Base-by-base conservation (phyloP, 805 yeast species). In the Metschnikowia similis region DNA sequence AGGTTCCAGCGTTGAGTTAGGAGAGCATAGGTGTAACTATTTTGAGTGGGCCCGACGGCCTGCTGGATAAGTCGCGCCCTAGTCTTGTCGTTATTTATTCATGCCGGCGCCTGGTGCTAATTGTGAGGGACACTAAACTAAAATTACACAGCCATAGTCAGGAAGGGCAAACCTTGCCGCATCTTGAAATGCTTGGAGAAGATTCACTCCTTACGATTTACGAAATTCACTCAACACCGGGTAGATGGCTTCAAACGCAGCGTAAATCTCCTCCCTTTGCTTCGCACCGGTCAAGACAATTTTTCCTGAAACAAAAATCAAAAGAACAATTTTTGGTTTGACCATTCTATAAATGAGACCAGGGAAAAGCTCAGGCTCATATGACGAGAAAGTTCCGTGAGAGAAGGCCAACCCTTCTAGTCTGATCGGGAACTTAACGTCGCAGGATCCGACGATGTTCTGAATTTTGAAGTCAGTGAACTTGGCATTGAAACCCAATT, bases 271-370 rank as follows among this genome's bases (percentile, higher is more conserved):
- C 69, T 94, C 98, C 70, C 99, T 86, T 71, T 94, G 97, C 69
- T 94, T 94, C 16, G 99, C 99, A 77, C 99, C 99, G 7, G 99
- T 94, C 60, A 94, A 76, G 47, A 94, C 99, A 71, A 94, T 94
- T 70, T 94, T 94, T 32, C 99, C 99, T 29, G 96, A 87, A 45
- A 94, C 99, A 69, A 94, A 94, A 60, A 94, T 91, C 71, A 94
- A 80, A 63, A 94, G 75, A 47, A 94, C 99, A 72, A 94, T 94
- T 70, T 94, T 94, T 14, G 99, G 99, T 69, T 92, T 92, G 60
- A 94, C 99, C 99, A 94, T 94, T 80, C 99, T 89, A 77, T 94
- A 94, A 72, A 94, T 94, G 61, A 94, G 80, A 64, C 99, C 99
- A 2, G 99, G 99, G 71, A 94, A 94, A 66, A 94, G 76, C 70